These are phyloP conservation scores for Tuctoria greenei DNA, from an alignment of 176 grass and related monocot genomes.

Conservation along the genomic window DNA sequence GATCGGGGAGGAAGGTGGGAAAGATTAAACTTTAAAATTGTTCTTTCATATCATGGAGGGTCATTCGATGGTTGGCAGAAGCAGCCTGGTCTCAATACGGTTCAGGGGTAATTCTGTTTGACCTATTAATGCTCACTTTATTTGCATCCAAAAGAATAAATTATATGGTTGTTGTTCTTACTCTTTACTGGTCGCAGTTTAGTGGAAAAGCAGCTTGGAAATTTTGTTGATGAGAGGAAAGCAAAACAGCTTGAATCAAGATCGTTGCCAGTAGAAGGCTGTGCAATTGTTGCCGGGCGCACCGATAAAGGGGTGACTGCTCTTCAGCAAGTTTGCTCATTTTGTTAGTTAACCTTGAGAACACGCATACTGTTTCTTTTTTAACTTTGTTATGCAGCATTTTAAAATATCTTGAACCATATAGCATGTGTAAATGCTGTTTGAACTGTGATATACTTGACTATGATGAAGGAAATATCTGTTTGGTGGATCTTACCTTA, in stretches of 20 bases:
- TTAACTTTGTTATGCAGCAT: slow-evolving; percentile 19
- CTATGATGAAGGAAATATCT: not conserved
- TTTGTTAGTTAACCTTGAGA: slow-evolving; percentile 81
- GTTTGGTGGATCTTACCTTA: not conserved
- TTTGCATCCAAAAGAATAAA: not conserved
- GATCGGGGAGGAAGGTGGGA: slow-evolving; percentile 73
- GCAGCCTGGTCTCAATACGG: slow-evolving; percentile 78
- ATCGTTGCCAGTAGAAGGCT: slow-evolving; percentile 87
- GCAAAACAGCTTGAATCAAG: slow-evolving; percentile 68
- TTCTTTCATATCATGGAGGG: slow-evolving; percentile 74
- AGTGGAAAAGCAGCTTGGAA: slow-evolving; percentile 70
- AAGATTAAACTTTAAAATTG: slow-evolving; percentile 77
- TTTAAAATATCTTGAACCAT: slow-evolving; percentile 1
- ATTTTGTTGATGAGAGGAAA: slow-evolving; percentile 95
- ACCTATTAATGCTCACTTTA: slow-evolving; percentile 12
- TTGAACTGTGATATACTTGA: not conserved
- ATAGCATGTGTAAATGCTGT: not conserved
- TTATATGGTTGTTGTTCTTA: not conserved
- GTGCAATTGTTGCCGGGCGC: slow-evolving; percentile 70
- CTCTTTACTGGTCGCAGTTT: slow-evolving; percentile 40
- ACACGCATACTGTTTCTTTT: slow-evolving; percentile 1
- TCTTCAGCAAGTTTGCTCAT: slow-evolving; percentile 99
- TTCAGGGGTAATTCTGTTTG: slow-evolving; percentile 72
- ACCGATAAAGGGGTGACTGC: slow-evolving; percentile 98
- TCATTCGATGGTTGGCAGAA: slow-evolving; percentile 97